Evolutionary conservation across 495 filamentous ascomycete genomes (phyloP).

Genomic region (Neurospora tetrasperma): DNA sequence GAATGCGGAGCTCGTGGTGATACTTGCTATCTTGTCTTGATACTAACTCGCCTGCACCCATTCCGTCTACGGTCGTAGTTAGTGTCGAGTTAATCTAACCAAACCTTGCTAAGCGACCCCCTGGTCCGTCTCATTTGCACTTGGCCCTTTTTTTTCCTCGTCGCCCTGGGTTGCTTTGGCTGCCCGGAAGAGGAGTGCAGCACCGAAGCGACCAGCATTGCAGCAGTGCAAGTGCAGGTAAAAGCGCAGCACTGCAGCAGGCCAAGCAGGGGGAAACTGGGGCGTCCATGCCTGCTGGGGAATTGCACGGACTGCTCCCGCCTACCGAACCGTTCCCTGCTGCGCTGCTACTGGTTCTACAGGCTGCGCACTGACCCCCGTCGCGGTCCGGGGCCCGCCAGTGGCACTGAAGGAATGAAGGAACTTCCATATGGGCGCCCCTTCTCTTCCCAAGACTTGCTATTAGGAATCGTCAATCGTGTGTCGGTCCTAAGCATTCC

Average conservation of each 20-base stretch:
- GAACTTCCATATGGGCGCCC: neutral
- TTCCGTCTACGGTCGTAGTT: neutral
- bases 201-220: neutral
- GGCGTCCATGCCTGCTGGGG: neutral
- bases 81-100: neutral
- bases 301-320: neutral
- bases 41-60: neutral
- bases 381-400: neutral
- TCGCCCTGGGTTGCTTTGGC: neutral
- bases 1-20: neutral
- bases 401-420: neutral
- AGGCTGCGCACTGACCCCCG: neutral
- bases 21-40: neutral
- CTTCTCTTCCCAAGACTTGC: neutral
- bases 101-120: conserved; percentile 1
- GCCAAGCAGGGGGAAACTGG: neutral
- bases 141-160: neutral
- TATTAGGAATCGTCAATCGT: neutral
- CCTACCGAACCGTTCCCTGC: neutral
- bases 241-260: neutral
- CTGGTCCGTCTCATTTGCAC: conserved; percentile 1
- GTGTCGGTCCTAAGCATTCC: neutral
- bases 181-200: neutral
- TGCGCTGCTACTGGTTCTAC: neutral
- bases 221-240: neutral